Conservation (phyloP, 805 yeast genomes). For the Sporopachydermia lactativora region DNA sequence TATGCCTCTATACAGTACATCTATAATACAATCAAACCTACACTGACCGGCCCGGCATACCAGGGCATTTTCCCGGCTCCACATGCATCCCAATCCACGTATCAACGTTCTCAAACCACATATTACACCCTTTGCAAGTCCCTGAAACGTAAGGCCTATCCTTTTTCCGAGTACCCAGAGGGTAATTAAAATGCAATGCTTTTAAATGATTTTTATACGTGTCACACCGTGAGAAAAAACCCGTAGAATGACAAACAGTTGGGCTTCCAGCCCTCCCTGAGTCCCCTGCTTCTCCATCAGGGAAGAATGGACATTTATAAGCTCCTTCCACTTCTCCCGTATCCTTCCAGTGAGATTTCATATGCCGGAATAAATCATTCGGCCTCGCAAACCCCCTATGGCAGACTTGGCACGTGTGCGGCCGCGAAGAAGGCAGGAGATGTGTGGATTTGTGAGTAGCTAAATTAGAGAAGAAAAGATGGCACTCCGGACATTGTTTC, state of each 20-base stretch:
- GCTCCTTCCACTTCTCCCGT: conserved; percentile 51
- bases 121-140: conserved; percentile 63
- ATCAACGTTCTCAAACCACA: conserved; percentile 51
- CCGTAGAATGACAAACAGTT: conserved; percentile 56
- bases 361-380: conserved; percentile 75
- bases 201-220: conserved; percentile 84
- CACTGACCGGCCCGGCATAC: too few species aligned
- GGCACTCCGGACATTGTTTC: conserved; percentile 61
- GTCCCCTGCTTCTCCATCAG: not conserved
- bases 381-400: conserved; percentile 78
- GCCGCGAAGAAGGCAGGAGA: conserved; percentile 54
- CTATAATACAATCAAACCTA: too few species aligned
- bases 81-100: conserved; percentile 71
- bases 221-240: conserved; percentile 80
- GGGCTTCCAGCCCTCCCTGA: conserved; percentile 4
- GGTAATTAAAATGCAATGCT: conserved; percentile 82
- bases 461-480: conserved; percentile 55
- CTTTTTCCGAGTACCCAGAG: conserved; percentile 71
- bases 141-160: conserved; percentile 60
- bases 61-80: conserved; percentile 23
- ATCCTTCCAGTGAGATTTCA: conserved; percentile 75
- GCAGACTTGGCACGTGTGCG: conserved; percentile 68
- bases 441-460: conserved; percentile 79
- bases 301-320: conserved; percentile 66
- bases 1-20: too few species aligned